A percentile compares a stretch with the other conserved stretches of the same genome.
Conservation (phyloP, 805 yeast genomes). For the Candida namnaoensis region DNA sequence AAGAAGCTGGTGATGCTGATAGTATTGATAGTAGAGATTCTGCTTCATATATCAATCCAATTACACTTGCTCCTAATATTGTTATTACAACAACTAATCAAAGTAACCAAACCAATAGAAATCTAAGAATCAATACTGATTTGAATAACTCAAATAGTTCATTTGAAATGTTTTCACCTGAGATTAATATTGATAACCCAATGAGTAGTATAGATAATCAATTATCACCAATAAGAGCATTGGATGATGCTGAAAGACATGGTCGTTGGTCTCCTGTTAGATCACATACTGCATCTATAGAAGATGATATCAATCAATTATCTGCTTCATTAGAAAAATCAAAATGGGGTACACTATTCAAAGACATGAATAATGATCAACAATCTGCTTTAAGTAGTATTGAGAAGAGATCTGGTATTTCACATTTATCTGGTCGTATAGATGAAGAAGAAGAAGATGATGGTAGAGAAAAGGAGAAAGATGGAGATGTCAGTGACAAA, state of each 20-base stretch:
- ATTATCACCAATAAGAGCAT: too few relatives aligned
- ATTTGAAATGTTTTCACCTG: too few relatives aligned
- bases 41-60: neutral
- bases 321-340: neutral
- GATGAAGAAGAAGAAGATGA: too few relatives aligned
- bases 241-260: too few relatives aligned
- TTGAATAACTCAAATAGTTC: neutral
- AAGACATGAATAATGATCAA: neutral
- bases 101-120: too few relatives aligned
- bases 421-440: too few relatives aligned
- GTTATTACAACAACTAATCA: neutral
- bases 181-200: too few relatives aligned
- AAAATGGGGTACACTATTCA: neutral
- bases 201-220: too few relatives aligned
- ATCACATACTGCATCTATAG: neutral
- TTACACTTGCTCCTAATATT: neutral
- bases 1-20: neutral
- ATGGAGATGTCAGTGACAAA: neutral
- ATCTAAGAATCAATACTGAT: too few relatives aligned
- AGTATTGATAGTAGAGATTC: neutral
- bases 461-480: neutral
- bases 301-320: neutral
- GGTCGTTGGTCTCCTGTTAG: too few relatives aligned
- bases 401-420: too few relatives aligned
- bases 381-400: neutral